A percentile compares a stretch with the other conserved stretches of the same genome.
Evolutionary conservation across 23 red algal species (phyloP).

Genomic region (Gracilaria vermiculophylla): DNA sequence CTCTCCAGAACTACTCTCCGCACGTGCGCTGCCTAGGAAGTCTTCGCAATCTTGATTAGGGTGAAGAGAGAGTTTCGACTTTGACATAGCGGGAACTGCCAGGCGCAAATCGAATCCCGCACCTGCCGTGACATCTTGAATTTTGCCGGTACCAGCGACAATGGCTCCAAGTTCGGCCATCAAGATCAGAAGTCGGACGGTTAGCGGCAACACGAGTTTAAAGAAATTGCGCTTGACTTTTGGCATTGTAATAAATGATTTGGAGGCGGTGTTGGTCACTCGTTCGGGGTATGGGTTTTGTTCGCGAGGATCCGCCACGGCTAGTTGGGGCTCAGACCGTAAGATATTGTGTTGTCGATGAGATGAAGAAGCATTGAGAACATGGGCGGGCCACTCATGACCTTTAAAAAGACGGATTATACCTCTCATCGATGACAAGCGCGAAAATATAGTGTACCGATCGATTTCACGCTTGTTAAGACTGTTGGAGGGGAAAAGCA

Average conservation of each 20-base stretch:
- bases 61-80: not conserved
- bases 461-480: not conserved
- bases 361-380: not conserved
- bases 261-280: not conserved
- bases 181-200: not conserved
- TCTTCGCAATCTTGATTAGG: not conserved
- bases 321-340: not conserved
- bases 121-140: not conserved
- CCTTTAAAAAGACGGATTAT: not conserved
- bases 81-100: not conserved
- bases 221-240: not conserved
- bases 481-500: not conserved
- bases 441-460: constrained; percentile 1
- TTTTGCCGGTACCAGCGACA: not conserved
- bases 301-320: not conserved
- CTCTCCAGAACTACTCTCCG: not conserved
- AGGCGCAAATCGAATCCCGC: not conserved
- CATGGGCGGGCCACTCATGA: not conserved
- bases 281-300: not conserved
- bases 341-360: not conserved
- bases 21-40: not conserved
- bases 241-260: not conserved
- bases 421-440: not conserved
- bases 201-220: not conserved
- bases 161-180: not conserved